phyloP scores from a whole-genome alignment of 2,329 filamentous ascomycete species.

The Boeremia exigua region DNA sequence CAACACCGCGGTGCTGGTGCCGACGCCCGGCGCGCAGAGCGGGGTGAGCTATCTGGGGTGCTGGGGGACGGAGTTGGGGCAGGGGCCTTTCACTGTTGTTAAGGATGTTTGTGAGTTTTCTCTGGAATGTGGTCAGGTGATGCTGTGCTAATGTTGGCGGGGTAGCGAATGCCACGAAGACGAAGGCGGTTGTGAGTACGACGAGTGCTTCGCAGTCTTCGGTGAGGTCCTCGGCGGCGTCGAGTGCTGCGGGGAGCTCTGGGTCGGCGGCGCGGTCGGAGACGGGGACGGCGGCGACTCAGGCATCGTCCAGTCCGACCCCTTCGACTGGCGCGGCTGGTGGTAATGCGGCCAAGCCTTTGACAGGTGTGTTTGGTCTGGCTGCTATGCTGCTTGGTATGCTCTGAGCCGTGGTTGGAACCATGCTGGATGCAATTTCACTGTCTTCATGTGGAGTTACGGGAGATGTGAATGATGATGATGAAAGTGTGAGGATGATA shows the following conservation, averaged over 20 bases:
- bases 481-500: not conserved
- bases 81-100: constrained; percentile 17
- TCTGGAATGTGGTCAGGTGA: too few species aligned
- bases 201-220: constrained; percentile 4
- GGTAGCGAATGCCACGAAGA: constrained; percentile 4
- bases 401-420: not conserved
- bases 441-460: not conserved
- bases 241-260: not conserved
- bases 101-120: too few species aligned
- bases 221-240: constrained; percentile 1
- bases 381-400: constrained; percentile 9
- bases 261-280: constrained; percentile 2
- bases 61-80: constrained; percentile 31
- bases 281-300: constrained; percentile 1
- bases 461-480: not conserved
- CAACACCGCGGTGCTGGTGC: constrained; percentile 32
- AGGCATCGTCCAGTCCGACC: constrained; percentile 5
- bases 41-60: constrained; percentile 29
- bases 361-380: constrained; percentile 12
- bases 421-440: too few species aligned
- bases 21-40: constrained; percentile 23
- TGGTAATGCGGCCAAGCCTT: constrained; percentile 8
- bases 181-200: not conserved
- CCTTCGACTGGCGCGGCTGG: constrained; percentile 9
- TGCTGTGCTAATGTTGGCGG: too few species aligned